Evolutionary conservation across 2,329 filamentous ascomycete genomes (phyloP), one percentile per base, ranked within the genome.

Genomic region (Ceratocystiopsis sp.): DNA sequence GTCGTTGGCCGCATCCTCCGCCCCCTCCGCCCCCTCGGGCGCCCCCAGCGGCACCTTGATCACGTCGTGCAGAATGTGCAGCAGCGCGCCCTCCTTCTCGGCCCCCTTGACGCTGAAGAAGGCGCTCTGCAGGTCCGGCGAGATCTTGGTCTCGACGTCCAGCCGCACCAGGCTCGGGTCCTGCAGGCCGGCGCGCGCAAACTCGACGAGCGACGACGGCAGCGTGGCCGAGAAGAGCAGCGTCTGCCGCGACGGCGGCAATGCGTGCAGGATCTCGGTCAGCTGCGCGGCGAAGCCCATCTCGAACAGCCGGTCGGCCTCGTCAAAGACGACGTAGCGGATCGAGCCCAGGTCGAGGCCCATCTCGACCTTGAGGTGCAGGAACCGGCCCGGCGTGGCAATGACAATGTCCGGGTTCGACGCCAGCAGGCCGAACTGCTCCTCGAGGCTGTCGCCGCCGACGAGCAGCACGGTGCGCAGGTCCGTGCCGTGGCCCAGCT

Each of bases 291-390:
- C 86, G 57, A 98, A 98, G 53, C 91, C 93, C 89, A 98, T 95
- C 58, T 98, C 91, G 60, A 98, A 98, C 17, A 98, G 68, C 43
- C 91, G 75, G 68, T 98, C 91, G 1, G 91, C 91, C 60, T 98
- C 91, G 57, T 98, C 91, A 50, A 98, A 98, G 10, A 98, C 91
- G 19, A 94, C 84, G 55, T 98, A 98, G 52, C 77, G 74, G 48
- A 98, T 80, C 4, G 85, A 93, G 1, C 80, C 85, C n/a, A 98
- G 65, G 55, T 95, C 84, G 42, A 98, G 62, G 11, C 71, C 70
- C 93, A 98, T 98, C 58, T 98, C 91, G 17, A 96, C 89, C 62
- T 96, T 93, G 50, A 98, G 63, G 68, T 98, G 91, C 51, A 98
- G 66, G 54, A 98, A 98, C 53, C 91, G 84, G 59, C 93, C 91